These are phyloP conservation scores for Astrothelium subdiscretum DNA, from an alignment of 495 filamentous ascomycete genomes.

Conservation along the genomic window DNA sequence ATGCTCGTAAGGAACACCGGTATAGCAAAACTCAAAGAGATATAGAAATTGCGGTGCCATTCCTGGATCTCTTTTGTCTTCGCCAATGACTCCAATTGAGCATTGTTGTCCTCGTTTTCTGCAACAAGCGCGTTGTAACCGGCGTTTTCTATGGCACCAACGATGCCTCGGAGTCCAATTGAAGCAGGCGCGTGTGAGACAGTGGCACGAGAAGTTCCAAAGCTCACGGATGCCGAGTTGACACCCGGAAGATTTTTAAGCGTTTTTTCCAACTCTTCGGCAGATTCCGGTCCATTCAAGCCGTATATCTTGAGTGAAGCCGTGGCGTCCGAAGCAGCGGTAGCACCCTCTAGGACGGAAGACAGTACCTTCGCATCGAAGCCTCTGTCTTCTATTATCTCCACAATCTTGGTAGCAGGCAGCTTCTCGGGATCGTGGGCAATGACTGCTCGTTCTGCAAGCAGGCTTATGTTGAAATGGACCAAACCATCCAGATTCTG, in stretches of 20 bases:
- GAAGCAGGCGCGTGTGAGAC: conserved; percentile 58
- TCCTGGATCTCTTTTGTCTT: conserved; percentile 94
- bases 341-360: conserved; percentile 36
- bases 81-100: conserved; percentile 86
- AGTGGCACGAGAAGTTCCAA: conserved; percentile 53
- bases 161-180: conserved; percentile 69
- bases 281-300: conserved; percentile 54
- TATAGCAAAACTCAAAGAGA: conserved; percentile 68
- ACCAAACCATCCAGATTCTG: conserved; percentile 61
- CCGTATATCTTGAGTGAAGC: conserved; percentile 79
- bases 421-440: conserved; percentile 66
- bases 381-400: conserved; percentile 79
- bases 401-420: conserved; percentile 55
- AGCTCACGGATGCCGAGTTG: conserved; percentile 55
- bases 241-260: conserved; percentile 59
- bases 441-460: conserved; percentile 84
- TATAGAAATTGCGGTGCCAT: conserved; percentile 69
- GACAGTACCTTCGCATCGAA: conserved; percentile 81
- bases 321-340: conserved; percentile 36
- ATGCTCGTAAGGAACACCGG: conserved; percentile 91
- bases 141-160: conserved; percentile 65
- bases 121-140: conserved; percentile 84
- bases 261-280: conserved; percentile 56
- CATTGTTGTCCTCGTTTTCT: conserved; percentile 90
- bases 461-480: conserved; percentile 84